Conservation (phyloP, 2,329 filamentous ascomycete species). For the Stachybotrys chartarum region DNA sequence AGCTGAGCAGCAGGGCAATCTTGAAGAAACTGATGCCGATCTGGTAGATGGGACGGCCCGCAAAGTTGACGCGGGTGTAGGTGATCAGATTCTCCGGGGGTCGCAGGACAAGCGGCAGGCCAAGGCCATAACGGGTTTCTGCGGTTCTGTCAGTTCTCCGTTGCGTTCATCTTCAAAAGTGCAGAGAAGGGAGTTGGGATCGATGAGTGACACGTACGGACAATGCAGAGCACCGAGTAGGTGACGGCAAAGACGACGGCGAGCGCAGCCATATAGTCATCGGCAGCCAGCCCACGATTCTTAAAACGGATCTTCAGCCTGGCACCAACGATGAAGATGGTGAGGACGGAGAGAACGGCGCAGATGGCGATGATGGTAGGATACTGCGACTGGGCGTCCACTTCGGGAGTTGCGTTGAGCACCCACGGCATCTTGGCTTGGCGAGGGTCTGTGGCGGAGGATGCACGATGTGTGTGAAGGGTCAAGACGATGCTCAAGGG, state of each 20-base stretch:
- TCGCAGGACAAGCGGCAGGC: constrained; percentile 34
- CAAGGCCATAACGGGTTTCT: constrained; percentile 48
- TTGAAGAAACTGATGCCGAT: constrained; percentile 51
- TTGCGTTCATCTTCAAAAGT: not conserved
- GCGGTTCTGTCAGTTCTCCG: not conserved
- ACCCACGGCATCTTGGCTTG: constrained; percentile 40
- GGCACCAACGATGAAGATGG: constrained; percentile 30
- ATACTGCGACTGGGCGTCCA: constrained; percentile 40
- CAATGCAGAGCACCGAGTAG: constrained; percentile 43
- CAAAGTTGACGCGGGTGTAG: constrained; percentile 44
- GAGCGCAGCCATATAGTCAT: constrained; percentile 36
- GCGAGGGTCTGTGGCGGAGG: too few species aligned
- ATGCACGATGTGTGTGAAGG: not conserved
- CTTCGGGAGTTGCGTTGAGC: constrained; percentile 36
- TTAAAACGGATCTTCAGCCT: constrained; percentile 34
- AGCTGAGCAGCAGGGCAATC: constrained; percentile 44
- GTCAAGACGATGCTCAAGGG: not conserved
- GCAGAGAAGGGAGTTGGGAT: not conserved
- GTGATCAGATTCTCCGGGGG: constrained; percentile 33
- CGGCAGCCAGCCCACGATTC: constrained; percentile 35
- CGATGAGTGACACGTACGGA: constrained; percentile 27
- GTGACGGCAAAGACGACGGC: constrained; percentile 38
- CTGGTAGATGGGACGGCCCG: constrained; percentile 47
- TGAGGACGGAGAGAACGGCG: constrained; percentile 34
- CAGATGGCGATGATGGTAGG: constrained; percentile 41